Conservation (phyloP, 768 basidiomycete genomes). For the Suillus subluteus region DNA sequence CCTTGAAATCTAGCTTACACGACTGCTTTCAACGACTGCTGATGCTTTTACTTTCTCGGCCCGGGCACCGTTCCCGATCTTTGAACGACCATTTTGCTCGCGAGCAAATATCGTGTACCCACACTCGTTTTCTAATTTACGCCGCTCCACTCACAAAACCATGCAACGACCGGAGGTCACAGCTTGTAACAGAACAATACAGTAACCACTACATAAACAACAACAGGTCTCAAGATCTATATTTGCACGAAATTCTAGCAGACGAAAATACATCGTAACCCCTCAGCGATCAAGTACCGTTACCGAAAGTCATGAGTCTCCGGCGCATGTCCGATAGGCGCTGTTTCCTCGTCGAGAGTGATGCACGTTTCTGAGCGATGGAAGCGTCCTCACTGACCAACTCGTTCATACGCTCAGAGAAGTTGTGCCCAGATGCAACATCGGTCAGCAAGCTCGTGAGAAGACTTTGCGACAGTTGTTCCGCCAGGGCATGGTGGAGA, state of each 20-base stretch:
- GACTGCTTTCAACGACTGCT: too few relatives aligned
- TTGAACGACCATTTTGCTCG: too few relatives aligned
- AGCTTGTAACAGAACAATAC: not conserved
- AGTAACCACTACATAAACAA: not conserved
- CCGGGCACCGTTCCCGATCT: too few relatives aligned
- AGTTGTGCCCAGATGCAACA: slow-evolving; percentile 17
- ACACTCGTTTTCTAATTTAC: too few relatives aligned
- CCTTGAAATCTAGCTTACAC: too few relatives aligned
- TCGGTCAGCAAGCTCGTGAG: slow-evolving; percentile 35
- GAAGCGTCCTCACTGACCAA: slow-evolving; percentile 51
- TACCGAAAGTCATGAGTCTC: slow-evolving; percentile 36
- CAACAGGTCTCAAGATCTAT: not conserved
- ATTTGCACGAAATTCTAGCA: not conserved
- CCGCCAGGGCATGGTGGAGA: slow-evolving; percentile 44
- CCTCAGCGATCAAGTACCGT: not conserved
- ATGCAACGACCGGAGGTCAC: too few relatives aligned
- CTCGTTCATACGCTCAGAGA: slow-evolving; percentile 37
- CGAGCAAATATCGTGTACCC: too few relatives aligned
- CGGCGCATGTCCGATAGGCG: slow-evolving; percentile 44
- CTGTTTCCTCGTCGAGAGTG: slow-evolving; percentile 35
- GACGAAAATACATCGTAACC: not conserved
- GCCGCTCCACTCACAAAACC: too few relatives aligned
- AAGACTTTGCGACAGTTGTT: slow-evolving; percentile 40
- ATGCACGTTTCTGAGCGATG: slow-evolving; percentile 38
- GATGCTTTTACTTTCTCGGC: too few relatives aligned